Base-by-base conservation (phyloP, 2,329 filamentous ascomycete genomes). In the Aspergillus fumigatus region DNA sequence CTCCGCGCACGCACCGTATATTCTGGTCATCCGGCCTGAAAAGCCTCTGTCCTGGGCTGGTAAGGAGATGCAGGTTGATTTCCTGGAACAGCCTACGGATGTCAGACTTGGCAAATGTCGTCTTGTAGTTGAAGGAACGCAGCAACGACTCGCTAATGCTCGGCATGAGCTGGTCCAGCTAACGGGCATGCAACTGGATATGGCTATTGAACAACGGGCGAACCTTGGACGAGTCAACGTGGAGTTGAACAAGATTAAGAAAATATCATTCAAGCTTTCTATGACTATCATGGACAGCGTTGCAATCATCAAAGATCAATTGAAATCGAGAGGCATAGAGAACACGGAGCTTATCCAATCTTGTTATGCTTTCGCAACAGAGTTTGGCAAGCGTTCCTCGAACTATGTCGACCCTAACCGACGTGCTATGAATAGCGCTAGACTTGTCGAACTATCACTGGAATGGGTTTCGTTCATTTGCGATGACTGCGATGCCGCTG, bases 261-360 rank as follows among this genome's bases (percentile, higher is more conserved):
- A 92, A 71, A 95, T 95, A 2, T 91, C 93, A 3, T 97, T 95
- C 80, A 96, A 96, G 74, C 82, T 99, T 47, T 96, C 92, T 52
- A 97, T 97, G 75, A 91, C 92, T 6, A 97, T 99, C 75, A 97
- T 99, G 91, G 93, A 97, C 73, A 97, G 92, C 70, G 94, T 99
- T 48, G 91, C 96, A 70, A 91, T 90, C 60, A 94, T 99, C 62
- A 84, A 92, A 61, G 87, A 86, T 64, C 93, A 99, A 73, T 92
- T 92, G 1, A 70, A 63, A 49, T 63, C 72, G 51, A 82, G 84
- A 56, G 90, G 88, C 8, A 84, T 93, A 62, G 88, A 94, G 62
- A 96, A 93, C 70, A 92, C 96, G 67, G 94, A 99, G 68, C 84
- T 99, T 29, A 94, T 99, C 61, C 94, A 99, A 73, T 96, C 92